Base-by-base conservation (phyloP, 108 stramenopile species). In the Skeletonema marinoi region DNA sequence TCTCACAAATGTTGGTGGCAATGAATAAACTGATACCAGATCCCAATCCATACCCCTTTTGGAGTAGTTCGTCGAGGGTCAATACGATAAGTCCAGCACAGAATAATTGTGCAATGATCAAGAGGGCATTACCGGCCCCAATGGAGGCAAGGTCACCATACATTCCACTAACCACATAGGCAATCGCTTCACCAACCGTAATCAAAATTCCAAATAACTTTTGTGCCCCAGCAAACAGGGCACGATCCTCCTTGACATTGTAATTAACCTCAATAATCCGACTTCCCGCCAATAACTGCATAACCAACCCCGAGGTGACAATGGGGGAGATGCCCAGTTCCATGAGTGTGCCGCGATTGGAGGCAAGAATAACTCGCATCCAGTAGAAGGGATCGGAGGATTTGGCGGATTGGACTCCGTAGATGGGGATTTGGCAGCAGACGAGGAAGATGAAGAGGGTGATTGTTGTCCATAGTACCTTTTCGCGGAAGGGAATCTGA, bases 331-430 rank as follows among this genome's bases (percentile, higher is more conserved):
- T 99, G 54, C 99, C 99, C 48, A 99, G 94, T 82, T 99, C 99
- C 99, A 99, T 99, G 38, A 99, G 92, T 39, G 99, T 99, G 59
- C 98, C 98, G 48, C 98, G 92, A 89, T 99, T 99, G 74, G 98
- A 99, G 33, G 99, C 99, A n/a, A 99, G 90, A 73, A 99, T 98
- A 56, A 99, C 98, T 30, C 99, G 95, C 97, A 99, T 97, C 98
- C 98, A 99, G 89, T 97, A 98, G 90, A 99, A 98, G 17, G 99
- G 99, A 86, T 99, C 99, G 46, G 97, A 97, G 29, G 97, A 97
- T 86, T 98, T 98, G 72, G 96, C 96, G 3, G 89, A 92, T 78
- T 97, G 94, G 38, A 99, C 94, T 75, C 98, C 99, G 86, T 99
- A 99, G 78, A 99, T 89, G 31, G 99, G 99, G 76, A 99, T 98